These are phyloP conservation scores for Sinapis alba DNA, from an alignment of 441 rosid genomes.

Conservation along the genomic window DNA sequence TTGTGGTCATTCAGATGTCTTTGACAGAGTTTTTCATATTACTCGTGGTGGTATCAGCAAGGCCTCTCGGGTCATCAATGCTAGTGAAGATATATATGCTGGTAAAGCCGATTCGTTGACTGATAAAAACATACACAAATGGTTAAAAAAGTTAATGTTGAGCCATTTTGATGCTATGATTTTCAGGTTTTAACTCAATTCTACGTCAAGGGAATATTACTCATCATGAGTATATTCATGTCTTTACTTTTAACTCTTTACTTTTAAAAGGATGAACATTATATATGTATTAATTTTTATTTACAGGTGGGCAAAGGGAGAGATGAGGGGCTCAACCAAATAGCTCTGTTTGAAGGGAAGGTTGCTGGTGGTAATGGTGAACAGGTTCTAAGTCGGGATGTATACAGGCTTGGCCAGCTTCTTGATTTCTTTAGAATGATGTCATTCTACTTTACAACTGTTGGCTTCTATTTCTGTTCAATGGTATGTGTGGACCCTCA, in stretches of 20 bases:
- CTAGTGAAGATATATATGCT: conserved; percentile 97
- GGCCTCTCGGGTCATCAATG: conserved; percentile 89
- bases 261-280: not conserved
- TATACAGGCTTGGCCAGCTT: conserved; percentile 91
- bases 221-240: conserved; percentile 84
- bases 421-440: conserved; percentile 97
- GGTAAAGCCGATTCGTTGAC: conserved; percentile 42
- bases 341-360: conserved; percentile 94
- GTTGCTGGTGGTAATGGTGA: conserved; percentile 96
- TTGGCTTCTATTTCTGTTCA: conserved; percentile 94
- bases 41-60: conserved; percentile 98
- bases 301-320: conserved; percentile 96
- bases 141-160: not conserved
- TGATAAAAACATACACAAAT: conserved; percentile 1
- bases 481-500: conserved; percentile 51
- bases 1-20: conserved; percentile 97
- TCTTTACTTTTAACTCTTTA: not conserved
- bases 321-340: conserved; percentile 95
- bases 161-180: not conserved
- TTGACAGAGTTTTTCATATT: conserved; percentile 87
- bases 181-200: conserved; percentile 88
- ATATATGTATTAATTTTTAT: not conserved
- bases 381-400: conserved; percentile 87
- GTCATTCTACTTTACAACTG: conserved; percentile 86
- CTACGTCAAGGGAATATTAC: conserved; percentile 90